Base-by-base conservation (phyloP, 2,329 filamentous ascomycete genomes). In the Sclerotinia minor region DNA sequence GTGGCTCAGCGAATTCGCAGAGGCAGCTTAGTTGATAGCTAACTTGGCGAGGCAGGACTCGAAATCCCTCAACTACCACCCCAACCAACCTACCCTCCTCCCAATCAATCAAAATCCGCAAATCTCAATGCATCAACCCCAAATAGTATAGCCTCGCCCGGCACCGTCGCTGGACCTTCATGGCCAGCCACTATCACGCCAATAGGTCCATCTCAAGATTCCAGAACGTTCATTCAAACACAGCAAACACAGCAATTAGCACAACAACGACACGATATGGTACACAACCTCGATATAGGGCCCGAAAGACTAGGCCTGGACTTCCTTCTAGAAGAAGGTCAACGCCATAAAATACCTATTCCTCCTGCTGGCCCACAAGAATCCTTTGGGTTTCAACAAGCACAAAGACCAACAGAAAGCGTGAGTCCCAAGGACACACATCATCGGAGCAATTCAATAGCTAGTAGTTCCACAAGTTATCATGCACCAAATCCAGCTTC, bases 221-320 rank as follows among this genome's bases (percentile, higher is more conserved):
- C 79, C 19, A 49, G 54, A 50, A 19, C 41, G 3, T 59, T 60
- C 19, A n/a, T 52, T 26, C 69, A 69, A 35, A 64, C 74, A 70
- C 67, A 78, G 80, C 65, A 81, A 77, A 68, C 70, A 17, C 72
- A 74, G 41, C 72, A 73, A 60, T 68, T 75, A 35, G 68, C 66
- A 41, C 83, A 83, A 73, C 84, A 85, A 72, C 80, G 81, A 8
- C 79, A 83, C 41, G 81, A 83, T 26, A 79, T 83, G 61, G 77
- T 81, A 24, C 85, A 88, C 67, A 83, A 83, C 50, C 76, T 90
- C 1, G 85, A 89, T 50, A 79, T 91, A 68, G 84, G 84, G 3
- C 81, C 84, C 0, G 91, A 94, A 75, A 84, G 88, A 58, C 81
- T 94, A 11, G 89, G 88, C 7, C 84, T 95, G 44, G 89, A 88